A percentile compares a stretch with the other conserved stretches of the same genome.
These are phyloP conservation scores for Breviolum minutum DNA, from an alignment of 73 alveolate genomes.

Conservation along the genomic window DNA sequence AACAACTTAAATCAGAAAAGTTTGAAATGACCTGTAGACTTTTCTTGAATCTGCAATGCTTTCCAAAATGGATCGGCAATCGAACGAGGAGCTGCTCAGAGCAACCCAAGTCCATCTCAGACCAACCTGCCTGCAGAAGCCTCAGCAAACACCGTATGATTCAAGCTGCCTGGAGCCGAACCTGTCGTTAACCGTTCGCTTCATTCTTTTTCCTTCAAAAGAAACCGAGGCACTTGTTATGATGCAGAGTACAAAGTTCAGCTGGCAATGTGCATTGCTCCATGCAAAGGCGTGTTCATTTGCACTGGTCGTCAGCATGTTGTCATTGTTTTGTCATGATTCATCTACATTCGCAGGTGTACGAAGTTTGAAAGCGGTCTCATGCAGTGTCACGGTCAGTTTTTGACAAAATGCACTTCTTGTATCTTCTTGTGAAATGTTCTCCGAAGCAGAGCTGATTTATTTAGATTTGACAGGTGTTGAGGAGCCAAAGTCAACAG, in stretches of 20 bases:
- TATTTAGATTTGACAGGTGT: not conserved
- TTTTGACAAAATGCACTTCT: too few species aligned
- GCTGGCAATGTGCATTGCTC: constrained; percentile 86
- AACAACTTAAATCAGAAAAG: too few species aligned
- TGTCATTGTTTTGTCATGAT: too few species aligned
- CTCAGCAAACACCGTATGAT: not conserved
- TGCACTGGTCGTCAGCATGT: too few species aligned
- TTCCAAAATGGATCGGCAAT: too few species aligned
- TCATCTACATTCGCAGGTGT: too few species aligned
- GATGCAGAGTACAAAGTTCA: constrained; percentile 81
- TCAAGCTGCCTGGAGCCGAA: not conserved
- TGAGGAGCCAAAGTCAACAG: constrained; percentile 30
- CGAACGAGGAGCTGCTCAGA: constrained; percentile 18
- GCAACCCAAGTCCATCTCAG: constrained; percentile 14
- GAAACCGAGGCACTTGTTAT: constrained; percentile 50
- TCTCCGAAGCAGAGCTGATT: too few species aligned
- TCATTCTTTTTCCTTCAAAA: not conserved
- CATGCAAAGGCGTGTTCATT: constrained; percentile 38
- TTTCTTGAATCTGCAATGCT: not conserved
- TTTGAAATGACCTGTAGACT: not conserved
- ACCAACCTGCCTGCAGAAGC: constrained; percentile 20
- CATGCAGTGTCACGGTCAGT: too few species aligned
- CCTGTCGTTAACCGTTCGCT: not conserved
- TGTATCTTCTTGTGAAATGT: too few species aligned
- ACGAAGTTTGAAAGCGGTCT: too few species aligned